Conservation (phyloP, 306 rosid genomes). For the Coriaria nepalensis region DNA sequence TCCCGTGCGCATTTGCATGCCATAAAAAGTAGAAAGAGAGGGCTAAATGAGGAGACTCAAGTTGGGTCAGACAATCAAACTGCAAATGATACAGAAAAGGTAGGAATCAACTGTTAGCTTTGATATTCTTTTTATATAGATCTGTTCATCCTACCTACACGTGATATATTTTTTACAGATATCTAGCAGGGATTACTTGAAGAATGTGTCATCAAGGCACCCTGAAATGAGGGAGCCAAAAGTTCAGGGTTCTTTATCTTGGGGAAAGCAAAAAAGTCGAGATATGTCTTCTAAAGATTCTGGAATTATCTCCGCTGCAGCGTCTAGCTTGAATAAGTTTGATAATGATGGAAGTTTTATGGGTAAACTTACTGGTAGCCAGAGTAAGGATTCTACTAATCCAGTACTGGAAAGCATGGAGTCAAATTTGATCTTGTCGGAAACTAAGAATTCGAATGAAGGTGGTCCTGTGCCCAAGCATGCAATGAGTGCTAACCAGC, state of each 20-base stretch:
- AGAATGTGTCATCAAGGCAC: constrained; percentile 21
- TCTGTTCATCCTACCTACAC: background rate
- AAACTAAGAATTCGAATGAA: too few relatives aligned
- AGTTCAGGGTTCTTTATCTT: constrained; percentile 54
- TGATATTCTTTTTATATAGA: constrained; percentile 7
- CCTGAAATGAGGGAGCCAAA: constrained; percentile 70
- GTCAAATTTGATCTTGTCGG: constrained; percentile 17
- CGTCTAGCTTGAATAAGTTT: constrained; percentile 64
- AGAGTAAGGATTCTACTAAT: constrained; percentile 22
- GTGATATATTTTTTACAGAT: constrained; percentile 4
- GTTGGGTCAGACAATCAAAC: constrained; percentile 25
- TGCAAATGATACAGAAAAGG: constrained; percentile 41
- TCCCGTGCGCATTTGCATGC: constrained; percentile 82
- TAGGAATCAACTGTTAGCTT: constrained; percentile 17
- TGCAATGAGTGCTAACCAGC: constrained; percentile 66
- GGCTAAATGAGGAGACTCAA: constrained; percentile 27
- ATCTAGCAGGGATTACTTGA: constrained; percentile 12
- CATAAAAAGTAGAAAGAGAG: constrained; percentile 56
- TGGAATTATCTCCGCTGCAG: constrained; percentile 47
- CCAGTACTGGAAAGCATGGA: constrained; percentile 23
- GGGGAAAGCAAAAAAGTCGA: constrained; percentile 56
- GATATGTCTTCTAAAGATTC: constrained; percentile 29
- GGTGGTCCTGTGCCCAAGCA: too few relatives aligned
- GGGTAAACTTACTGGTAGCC: constrained; percentile 23
- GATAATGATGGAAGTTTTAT: constrained; percentile 63